A percentile compares a stretch with the other conserved stretches of the same genome.
phyloP scores from a whole-genome alignment of 2,329 filamentous ascomycete genomes.

The Diaporthe helianthi region DNA sequence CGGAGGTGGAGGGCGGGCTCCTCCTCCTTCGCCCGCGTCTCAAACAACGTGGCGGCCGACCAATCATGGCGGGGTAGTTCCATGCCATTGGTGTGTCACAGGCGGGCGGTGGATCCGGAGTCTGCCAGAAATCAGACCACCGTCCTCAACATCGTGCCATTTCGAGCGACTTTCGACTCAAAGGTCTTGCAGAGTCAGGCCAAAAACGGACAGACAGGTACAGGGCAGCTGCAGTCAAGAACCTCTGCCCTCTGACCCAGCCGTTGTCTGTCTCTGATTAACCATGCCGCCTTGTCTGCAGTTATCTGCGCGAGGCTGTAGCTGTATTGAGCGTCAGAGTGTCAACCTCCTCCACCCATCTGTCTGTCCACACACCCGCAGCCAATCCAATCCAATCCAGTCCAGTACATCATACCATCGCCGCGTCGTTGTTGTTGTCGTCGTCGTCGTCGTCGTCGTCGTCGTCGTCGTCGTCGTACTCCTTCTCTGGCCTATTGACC shows the following conservation, averaged over 20 bases:
- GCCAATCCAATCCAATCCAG: not conserved
- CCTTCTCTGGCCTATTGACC: not conserved
- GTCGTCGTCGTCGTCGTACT: not conserved
- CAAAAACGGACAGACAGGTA: conserved; percentile 6
- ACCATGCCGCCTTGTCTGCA: conserved; percentile 13
- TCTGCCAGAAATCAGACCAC: conserved; percentile 31
- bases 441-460: not conserved
- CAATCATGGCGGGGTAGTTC: conserved; percentile 24
- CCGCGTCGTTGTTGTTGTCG: not conserved
- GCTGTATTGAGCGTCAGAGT: not conserved
- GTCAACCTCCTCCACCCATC: not conserved
- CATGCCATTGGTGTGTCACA: conserved; percentile 26
- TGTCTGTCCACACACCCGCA: not conserved
- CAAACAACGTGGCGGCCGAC: conserved; percentile 7
- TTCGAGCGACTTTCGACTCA: conserved; percentile 27
- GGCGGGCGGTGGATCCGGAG: conserved; percentile 27
- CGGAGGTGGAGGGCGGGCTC: not conserved
- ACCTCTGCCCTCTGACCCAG: not conserved
- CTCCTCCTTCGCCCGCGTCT: conserved; percentile 6
- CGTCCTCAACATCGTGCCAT: conserved; percentile 24
- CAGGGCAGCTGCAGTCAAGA: conserved; percentile 21
- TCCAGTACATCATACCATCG: not conserved
- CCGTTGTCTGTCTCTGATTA: conserved; percentile 2
- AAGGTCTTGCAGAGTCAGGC: conserved; percentile 21
- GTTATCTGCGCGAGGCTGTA: conserved; percentile 22